Evolutionary conservation across 2,329 filamentous ascomycete species (phyloP), one percentile per base, ranked within the genome.

Genomic region (Ilyonectria sp.): DNA sequence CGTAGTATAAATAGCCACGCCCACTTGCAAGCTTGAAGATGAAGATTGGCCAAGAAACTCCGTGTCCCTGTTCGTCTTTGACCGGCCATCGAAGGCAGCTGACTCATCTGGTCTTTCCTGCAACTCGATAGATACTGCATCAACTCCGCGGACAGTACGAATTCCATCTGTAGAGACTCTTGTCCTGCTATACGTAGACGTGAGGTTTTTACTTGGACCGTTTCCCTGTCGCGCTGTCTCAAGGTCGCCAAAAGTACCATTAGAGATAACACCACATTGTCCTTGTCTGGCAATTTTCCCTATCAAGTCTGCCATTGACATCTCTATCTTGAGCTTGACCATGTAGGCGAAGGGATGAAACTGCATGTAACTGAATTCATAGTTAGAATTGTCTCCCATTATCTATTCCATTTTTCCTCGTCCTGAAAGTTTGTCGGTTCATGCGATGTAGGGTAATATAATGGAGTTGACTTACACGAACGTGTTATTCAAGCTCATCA

Each of bases 241-340:
- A 26, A 26, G 26, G 26, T 26, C 26, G 26, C 26, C 40, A n/a
- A 74, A 74, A 7, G 71, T 74, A 4, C 71, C 71, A 0, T 74
- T 68, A 1, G 63, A 60, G 49, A 74, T 71, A 9, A 68, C 19
- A 11, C 70, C 72, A 37, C 68, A 71, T 6, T 66, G 50, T 15
- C 68, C 69, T 35, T 74, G 53, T 10, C 72, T 64, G 1, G 78
- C 78, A 23, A 84, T 77, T 58, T 81, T 82, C 44, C 76, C 82
- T 68, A 87, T 87, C 23, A 87, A 81, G 46, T 83, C 82, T 55
- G 86, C 85, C 85, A 87, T 87, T 11, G 82, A 82, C 81, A 87
- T 83, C 71, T 87, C 86, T 68, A 87, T 87, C 69, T 87, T 84
- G 43, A 87, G 79, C 63, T 87, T 87, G 53, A 87, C 84, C n/a